phyloP scores from a whole-genome alignment of 2,329 filamentous ascomycete species.

The Cordyceps militaris region DNA sequence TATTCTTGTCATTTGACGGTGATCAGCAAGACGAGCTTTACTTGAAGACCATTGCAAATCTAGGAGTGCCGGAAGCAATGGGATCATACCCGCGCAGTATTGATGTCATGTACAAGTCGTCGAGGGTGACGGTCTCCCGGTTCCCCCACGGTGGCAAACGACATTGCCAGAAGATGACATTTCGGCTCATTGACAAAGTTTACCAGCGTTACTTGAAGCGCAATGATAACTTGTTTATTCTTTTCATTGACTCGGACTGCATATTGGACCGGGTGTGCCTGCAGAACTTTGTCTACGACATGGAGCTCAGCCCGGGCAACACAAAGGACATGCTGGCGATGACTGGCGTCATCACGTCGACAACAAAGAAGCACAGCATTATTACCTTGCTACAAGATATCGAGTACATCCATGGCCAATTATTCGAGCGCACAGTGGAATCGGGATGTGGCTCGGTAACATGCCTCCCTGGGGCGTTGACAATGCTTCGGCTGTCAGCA shows the following conservation, averaged over 20 bases:
- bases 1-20: slow-evolving; percentile 93
- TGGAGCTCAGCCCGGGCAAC: slow-evolving; percentile 93
- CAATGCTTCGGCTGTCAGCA: slow-evolving; percentile 90
- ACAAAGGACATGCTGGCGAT: slow-evolving; percentile 91
- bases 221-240: slow-evolving; percentile 87
- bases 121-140: slow-evolving; percentile 81
- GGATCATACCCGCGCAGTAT: slow-evolving; percentile 82
- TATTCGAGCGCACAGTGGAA: slow-evolving; percentile 93
- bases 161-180: slow-evolving; percentile 88
- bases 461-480: slow-evolving; percentile 89
- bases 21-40: slow-evolving; percentile 85
- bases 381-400: slow-evolving; percentile 94
- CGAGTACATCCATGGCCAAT: slow-evolving; percentile 95
- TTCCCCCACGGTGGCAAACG: slow-evolving; percentile 93
- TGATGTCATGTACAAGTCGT: slow-evolving; percentile 75
- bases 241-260: slow-evolving; percentile 97
- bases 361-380: slow-evolving; percentile 77
- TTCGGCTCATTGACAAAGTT: slow-evolving; percentile 86
- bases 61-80: slow-evolving; percentile 72
- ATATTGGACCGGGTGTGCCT: slow-evolving; percentile 86
- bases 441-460: slow-evolving; percentile 91
- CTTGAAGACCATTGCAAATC: slow-evolving; percentile 73
- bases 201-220: slow-evolving; percentile 79
- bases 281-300: slow-evolving; percentile 97
- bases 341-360: slow-evolving; percentile 95